These are phyloP conservation scores for Bretziella fagacearum DNA, from an alignment of 2,329 filamentous ascomycete genomes.

Conservation along the genomic window DNA sequence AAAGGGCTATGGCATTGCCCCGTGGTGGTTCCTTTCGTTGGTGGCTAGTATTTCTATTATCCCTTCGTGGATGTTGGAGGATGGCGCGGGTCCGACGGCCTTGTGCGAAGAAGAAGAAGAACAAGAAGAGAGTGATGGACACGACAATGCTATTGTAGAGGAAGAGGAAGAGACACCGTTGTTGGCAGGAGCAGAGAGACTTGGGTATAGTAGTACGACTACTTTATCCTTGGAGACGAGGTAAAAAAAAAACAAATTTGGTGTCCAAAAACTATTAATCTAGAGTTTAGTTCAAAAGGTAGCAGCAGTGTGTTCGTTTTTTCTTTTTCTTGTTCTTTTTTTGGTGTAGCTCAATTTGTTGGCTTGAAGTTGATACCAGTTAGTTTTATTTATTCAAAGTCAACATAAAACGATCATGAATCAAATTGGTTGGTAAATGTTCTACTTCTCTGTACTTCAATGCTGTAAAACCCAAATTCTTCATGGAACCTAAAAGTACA, in stretches of 20 bases:
- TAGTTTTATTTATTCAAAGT: too few species aligned
- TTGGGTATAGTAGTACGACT: conserved; percentile 4
- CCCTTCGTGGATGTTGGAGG: conserved; percentile 55
- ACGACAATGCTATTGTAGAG: conserved; percentile 9
- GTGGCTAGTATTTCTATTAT: conserved; percentile 50
- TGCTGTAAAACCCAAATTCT: conserved; percentile 1
- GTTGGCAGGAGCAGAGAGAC: conserved; percentile 1
- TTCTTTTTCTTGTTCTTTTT: too few species aligned
- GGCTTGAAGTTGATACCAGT: too few species aligned
- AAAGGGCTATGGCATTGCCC: conserved; percentile 56
- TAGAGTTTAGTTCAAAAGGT: too few species aligned
- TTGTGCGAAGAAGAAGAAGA: conserved; percentile 23
- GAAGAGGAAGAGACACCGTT: conserved; percentile 12
- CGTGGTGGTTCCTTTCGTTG: conserved; percentile 62
- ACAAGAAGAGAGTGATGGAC: conserved; percentile 18
- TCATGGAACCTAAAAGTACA: conserved; percentile 2
- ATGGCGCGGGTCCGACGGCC: conserved; percentile 49
- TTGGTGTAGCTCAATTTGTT: too few species aligned
- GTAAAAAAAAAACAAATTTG: too few species aligned
- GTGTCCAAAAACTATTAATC: too few species aligned
- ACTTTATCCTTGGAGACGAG: too few species aligned
- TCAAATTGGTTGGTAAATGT: too few species aligned
- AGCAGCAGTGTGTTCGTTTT: too few species aligned
- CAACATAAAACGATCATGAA: too few species aligned
- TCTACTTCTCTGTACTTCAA: too few species aligned